Percentiles rank a stretch among this genome's conserved stretches.
Conservation (phyloP, 106 monocot species). For the Vanilla planifolia region DNA sequence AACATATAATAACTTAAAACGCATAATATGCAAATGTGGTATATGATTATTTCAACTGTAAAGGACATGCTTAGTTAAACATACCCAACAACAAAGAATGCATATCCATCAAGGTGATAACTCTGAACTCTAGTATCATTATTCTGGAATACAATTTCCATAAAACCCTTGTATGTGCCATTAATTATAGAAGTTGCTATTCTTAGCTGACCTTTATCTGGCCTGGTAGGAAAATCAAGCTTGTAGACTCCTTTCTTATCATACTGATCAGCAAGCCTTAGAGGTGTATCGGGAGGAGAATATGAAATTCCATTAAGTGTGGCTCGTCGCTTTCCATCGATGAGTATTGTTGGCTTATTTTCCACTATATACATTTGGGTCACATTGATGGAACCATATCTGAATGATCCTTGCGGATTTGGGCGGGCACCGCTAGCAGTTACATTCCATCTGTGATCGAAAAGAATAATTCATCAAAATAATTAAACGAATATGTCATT, state of each 20-base stretch:
- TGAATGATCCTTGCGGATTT: constrained; percentile 56
- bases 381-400: constrained; percentile 54
- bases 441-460: constrained; percentile 33
- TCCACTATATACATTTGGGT: constrained; percentile 49
- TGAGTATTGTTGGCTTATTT: constrained; percentile 41
- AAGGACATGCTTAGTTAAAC: not conserved
- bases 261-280: constrained; percentile 51
- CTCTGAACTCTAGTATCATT: constrained; percentile 60
- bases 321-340: constrained; percentile 47
- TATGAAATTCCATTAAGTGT: constrained; percentile 70
- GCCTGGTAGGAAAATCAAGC: constrained; percentile 55
- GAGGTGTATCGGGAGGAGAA: constrained; percentile 38
- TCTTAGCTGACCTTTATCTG: constrained; percentile 28
- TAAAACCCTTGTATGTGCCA: constrained; percentile 54
- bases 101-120: constrained; percentile 75
- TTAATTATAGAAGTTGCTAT: constrained; percentile 50
- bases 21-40: not conserved
- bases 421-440: constrained; percentile 49
- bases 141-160: constrained; percentile 78
- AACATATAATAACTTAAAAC: not conserved
- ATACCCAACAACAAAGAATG: constrained; percentile 77
- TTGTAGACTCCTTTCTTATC: constrained; percentile 55
- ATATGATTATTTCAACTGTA: no score
- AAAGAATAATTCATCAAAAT: not conserved
- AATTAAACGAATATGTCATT: no score